A percentile compares a stretch with the other conserved stretches of the same genome.
Evolutionary conservation across 805 yeast species (phyloP).

Genomic region (Ogataea pini): DNA sequence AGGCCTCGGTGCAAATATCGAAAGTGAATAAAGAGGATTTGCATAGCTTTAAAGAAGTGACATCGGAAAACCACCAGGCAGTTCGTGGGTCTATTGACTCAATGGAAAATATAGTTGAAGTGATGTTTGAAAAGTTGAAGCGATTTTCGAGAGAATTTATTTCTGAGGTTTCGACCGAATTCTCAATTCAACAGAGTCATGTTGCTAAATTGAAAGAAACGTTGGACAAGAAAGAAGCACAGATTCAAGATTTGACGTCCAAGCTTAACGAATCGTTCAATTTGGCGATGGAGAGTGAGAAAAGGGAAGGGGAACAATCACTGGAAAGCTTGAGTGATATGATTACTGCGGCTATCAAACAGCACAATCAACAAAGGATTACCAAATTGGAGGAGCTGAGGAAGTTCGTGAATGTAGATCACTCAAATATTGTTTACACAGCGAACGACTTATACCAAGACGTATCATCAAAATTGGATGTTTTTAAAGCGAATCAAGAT

Average conservation of each 20-base stretch:
- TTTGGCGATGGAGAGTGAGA: conserved; percentile 2
- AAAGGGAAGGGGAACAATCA: neutral
- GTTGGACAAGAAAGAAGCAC: conserved; percentile 1
- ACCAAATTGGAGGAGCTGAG: neutral
- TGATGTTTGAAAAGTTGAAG: conserved; percentile 1
- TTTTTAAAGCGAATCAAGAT: neutral
- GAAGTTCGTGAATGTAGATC: neutral
- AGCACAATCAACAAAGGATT: neutral
- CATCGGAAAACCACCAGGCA: neutral
- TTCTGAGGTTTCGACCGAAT: neutral
- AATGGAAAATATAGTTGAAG: neutral
- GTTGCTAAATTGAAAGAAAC: neutral
- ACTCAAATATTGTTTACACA: neutral
- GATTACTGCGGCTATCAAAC: neutral
- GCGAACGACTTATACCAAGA: neutral
- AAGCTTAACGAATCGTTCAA: neutral
- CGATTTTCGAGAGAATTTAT: neutral
- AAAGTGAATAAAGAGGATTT: no score
- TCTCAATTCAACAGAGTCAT: neutral
- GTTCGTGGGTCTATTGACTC: neutral
- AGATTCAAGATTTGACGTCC: neutral
- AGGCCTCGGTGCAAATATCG: no score
- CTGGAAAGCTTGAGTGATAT: neutral
- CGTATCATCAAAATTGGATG: neutral
- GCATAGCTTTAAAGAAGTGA: no score